A percentile compares a stretch with the other conserved stretches of the same genome.
phyloP scores from a whole-genome alignment of 1,284 basidiomycete genomes.

The Cystobasidium slooffiae region DNA sequence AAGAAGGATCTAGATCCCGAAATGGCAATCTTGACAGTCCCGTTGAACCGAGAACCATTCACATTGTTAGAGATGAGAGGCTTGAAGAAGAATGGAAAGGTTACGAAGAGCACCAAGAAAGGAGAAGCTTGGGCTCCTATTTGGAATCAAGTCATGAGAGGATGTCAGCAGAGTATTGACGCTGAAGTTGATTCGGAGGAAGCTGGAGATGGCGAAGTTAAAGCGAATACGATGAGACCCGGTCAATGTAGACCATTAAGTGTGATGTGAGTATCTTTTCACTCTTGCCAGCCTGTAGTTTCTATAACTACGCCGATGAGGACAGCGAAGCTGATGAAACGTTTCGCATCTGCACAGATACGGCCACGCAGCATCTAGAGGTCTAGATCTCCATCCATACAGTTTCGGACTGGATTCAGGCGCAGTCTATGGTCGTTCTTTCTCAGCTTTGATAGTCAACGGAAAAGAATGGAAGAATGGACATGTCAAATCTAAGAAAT shows the following conservation, averaged over 20 bases:
- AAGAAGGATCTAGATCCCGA: slow-evolving; percentile 36
- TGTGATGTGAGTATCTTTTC: slow-evolving; percentile 42
- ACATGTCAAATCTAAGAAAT: slow-evolving; percentile 13
- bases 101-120: slow-evolving; percentile 43
- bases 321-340: too few species aligned
- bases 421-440: slow-evolving; percentile 50
- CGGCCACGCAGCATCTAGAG: slow-evolving; percentile 51
- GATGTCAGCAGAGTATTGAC: slow-evolving; percentile 38
- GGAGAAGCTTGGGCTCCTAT: slow-evolving; percentile 49
- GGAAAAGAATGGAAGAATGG: neutral
- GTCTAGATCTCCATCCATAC: slow-evolving; percentile 47
- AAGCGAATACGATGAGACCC: slow-evolving; percentile 3
- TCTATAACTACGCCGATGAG: neutral
- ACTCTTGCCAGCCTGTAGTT: neutral
- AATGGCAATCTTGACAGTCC: slow-evolving; percentile 38
- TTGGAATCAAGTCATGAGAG: slow-evolving; percentile 49
- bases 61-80: slow-evolving; percentile 55
- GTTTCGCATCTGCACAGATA: slow-evolving; percentile 41
- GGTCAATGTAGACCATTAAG: slow-evolving; percentile 46
- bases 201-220: neutral
- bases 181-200: neutral
- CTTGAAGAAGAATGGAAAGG: slow-evolving; percentile 44
- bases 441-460: slow-evolving; percentile 50
- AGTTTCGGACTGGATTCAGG: slow-evolving; percentile 52
- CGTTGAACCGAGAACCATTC: slow-evolving; percentile 47